Evolutionary conservation across 192 early-diverging fungal species (phyloP).

Genomic region (Lunasporangiospora selenospora): DNA sequence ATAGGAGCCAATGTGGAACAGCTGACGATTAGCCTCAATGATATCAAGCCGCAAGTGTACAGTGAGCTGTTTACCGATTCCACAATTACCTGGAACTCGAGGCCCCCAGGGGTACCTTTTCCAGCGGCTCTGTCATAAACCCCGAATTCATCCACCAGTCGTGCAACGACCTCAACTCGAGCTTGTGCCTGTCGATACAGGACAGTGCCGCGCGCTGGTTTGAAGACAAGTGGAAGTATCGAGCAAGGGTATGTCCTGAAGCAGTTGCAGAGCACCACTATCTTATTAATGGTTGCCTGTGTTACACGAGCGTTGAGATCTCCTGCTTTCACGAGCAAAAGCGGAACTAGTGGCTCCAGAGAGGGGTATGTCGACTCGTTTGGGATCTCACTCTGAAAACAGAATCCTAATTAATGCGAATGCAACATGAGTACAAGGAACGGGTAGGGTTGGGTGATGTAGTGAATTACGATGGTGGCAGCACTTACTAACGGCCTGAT

Average conservation of each 20-base stretch:
- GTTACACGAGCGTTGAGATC: conserved; percentile 66
- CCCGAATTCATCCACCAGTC: conserved; percentile 55
- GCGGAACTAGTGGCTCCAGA: conserved; percentile 55
- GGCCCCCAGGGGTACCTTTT: conserved; percentile 44
- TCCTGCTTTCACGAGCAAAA: conserved; percentile 57
- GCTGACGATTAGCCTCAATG: no score
- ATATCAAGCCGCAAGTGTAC: no score
- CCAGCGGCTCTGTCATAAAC: conserved; percentile 42
- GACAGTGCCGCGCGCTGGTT: conserved; percentile 49
- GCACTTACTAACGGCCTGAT: conserved; percentile 46
- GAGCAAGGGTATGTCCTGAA: conserved; percentile 55
- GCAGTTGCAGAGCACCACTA: conserved; percentile 57
- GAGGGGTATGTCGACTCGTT: conserved; percentile 48
- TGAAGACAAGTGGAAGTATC: conserved; percentile 60
- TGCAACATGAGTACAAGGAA: no score
- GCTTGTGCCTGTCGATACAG: conserved; percentile 58
- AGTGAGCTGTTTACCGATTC: no score
- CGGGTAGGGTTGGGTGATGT: no score
- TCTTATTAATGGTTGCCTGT: conserved; percentile 51
- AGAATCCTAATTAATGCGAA: conserved; percentile 57
- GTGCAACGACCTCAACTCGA: conserved; percentile 58
- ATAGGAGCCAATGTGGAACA: no score
- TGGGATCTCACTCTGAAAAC: conserved; percentile 55
- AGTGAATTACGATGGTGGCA: no score
- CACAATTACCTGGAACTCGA: conserved; percentile 53